Evolutionary conservation across 208 protist species (phyloP), one percentile per base, ranked within the genome.

Genomic region (Trypanosoma conorhini): DNA sequence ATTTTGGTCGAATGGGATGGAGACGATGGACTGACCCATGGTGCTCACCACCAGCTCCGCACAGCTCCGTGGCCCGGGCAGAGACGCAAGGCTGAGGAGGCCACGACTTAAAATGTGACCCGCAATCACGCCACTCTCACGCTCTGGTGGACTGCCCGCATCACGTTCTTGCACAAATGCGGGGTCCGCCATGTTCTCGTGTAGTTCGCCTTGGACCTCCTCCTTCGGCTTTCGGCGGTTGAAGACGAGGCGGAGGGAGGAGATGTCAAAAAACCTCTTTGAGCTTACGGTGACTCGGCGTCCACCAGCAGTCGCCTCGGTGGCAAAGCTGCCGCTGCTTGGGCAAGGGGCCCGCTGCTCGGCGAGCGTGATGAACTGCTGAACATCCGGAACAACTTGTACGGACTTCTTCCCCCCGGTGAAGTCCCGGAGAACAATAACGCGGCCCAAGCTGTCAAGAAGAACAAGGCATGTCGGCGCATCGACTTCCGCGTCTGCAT

Each of bases 91-190:
- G 57, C 74, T 81, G 31, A 93, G 65, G 0, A 95, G 54, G n/a
- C 89, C 89, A 5, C 85, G 80, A 52, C 87, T 93, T 7, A 95
- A 73, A 19, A 95, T 69, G 62, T 91, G 81, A n/a, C 89, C 89
- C 40, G 38, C 65, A 15, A 59, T 51, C 40, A 22, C 22, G 13
- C 50, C 44, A 24, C 62, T 52, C n/a, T 67, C 56, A 5, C 33
- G 50, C 38, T 33, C 44, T 17, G 61, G 35, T 24, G 30, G 52
- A 35, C 31, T 50, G 5, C 46, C 26, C 0, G n/a, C 0, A 30
- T 33, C 61, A 21, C 30, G 5, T n/a, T 70, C 66, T n/a, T 48
- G 1, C 57, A 15, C 15, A 31, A 21, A 33, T 28, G 22, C 31
- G 8, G 31, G n/a, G 28, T 28, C 21, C 17, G 42, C 31, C 28